A percentile compares a stretch with the other conserved stretches of the same genome.
Conservation (phyloP, 768 basidiomycete genomes). For the Lentinula sp. region DNA sequence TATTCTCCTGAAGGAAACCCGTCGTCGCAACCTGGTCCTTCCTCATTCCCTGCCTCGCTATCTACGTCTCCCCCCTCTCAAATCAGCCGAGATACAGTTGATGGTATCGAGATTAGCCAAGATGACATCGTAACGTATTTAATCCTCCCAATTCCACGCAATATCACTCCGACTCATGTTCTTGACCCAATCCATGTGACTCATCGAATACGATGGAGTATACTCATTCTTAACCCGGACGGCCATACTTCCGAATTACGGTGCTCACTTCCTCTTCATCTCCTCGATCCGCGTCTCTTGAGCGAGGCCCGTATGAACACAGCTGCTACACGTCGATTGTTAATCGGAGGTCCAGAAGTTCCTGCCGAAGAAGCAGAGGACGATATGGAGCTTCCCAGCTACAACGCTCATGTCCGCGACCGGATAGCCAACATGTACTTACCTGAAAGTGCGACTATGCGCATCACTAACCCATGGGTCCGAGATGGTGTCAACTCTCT, state of each 20-base stretch:
- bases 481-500: slow-evolving; percentile 31
- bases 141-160: slow-evolving; percentile 51
- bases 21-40: background rate
- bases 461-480: slow-evolving; percentile 62
- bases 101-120: slow-evolving; percentile 19
- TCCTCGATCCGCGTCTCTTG: slow-evolving; percentile 69
- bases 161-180: slow-evolving; percentile 61
- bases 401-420: slow-evolving; percentile 85
- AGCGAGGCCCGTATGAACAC: slow-evolving; percentile 72
- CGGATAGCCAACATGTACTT: slow-evolving; percentile 77
- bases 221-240: slow-evolving; percentile 78
- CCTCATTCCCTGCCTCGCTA: slow-evolving; percentile 1
- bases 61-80: background rate
- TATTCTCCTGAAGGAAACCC: background rate
- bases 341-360: slow-evolving; percentile 38
- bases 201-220: slow-evolving; percentile 79
- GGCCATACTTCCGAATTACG: slow-evolving; percentile 94
- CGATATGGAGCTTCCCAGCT: slow-evolving; percentile 78
- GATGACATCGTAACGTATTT: slow-evolving; percentile 57
- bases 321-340: slow-evolving; percentile 66
- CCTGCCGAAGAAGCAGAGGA: slow-evolving; percentile 45
- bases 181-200: slow-evolving; percentile 70
- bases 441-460: slow-evolving; percentile 55
- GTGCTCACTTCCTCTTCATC: slow-evolving; percentile 84
- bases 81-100: slow-evolving; percentile 13